Evolutionary conservation across 2,329 filamentous ascomycete genomes (phyloP), one percentile per base, ranked within the genome.

Genomic region (Lasiodiplodia theobromae): DNA sequence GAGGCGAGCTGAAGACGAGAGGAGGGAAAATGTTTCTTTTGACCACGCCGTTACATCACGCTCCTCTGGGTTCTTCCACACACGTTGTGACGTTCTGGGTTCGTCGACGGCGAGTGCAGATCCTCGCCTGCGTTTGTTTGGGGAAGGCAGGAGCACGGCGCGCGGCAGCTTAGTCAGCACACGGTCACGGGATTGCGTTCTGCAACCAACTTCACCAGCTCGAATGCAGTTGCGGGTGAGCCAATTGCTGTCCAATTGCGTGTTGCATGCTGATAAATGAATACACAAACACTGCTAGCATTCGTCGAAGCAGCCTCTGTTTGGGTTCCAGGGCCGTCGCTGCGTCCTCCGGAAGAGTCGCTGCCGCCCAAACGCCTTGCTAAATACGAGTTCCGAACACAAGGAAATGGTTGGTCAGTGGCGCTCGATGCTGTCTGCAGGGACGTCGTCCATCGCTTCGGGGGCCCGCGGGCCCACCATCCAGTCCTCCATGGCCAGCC

Each of bases 401-500:
- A 38, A 34, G 52, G 37, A 60, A 37, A 21, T 40, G 31, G n/a
- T 40, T 31, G 28, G 57, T 67, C 54, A 54, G 34, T 40, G 47
- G 38, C 47, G 57, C 49, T 47, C 49, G 31, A 56, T 68, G 58
- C 60, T 60, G 10, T 66, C 62, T 28, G 62, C 62, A 4, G 68
- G 47, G 11, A 34, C 40, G 52, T 76, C 76, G 51, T 77, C 75
- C n/a, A 74, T 75, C 68, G 77, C 75, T 16, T 85, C 84, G 7
- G 91, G 92, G 38, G 91, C 90, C 70, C 92, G 84, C 1, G 92
- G 92, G 2, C 94, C 94, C n/a, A 97, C 84, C 94, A 97, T 97
- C 95, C 95, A 98, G 79, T 97, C 95, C 79, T 97, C 93, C 93
- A 97, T 96, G 14, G 93, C 93, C 38, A 97, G 83, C 95, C 95